Percentiles rank a stretch among this genome's conserved stretches.
These are phyloP conservation scores for Globisporangium abappressorium DNA, from an alignment of 352 stramenopile species.

Conservation along the genomic window DNA sequence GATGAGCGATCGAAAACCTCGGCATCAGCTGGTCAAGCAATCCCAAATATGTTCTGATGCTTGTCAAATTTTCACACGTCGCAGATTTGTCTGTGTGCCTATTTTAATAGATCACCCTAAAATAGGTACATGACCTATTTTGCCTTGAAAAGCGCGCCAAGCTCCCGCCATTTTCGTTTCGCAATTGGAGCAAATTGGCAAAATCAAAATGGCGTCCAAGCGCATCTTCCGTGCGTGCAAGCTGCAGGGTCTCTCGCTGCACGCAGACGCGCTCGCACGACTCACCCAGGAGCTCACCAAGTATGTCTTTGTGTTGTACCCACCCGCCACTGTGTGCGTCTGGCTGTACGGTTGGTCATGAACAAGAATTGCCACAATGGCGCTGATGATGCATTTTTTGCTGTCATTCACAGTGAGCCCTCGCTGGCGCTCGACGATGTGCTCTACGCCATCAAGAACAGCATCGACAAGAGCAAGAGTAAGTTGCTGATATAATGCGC, in stretches of 20 bases:
- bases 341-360: neutral
- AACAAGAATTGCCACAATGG: neutral
- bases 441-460: slow-evolving; percentile 87
- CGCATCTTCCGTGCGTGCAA: slow-evolving; percentile 83
- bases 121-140: neutral
- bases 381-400: neutral
- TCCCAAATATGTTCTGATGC: neutral
- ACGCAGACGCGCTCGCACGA: slow-evolving; percentile 60
- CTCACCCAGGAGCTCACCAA: slow-evolving; percentile 68
- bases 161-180: slow-evolving; percentile 7
- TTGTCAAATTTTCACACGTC: slow-evolving; percentile 6
- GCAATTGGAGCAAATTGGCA: neutral
- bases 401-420: slow-evolving; percentile 39
- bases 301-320: slow-evolving; percentile 15
- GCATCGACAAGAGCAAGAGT: slow-evolving; percentile 87
- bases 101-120: neutral
- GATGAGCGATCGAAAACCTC: too few relatives aligned
- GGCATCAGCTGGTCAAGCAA: too few relatives aligned
- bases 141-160: slow-evolving; percentile 5
- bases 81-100: neutral
- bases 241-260: slow-evolving; percentile 77
- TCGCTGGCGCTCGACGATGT: slow-evolving; percentile 80
- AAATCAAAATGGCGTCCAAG: slow-evolving; percentile 54
- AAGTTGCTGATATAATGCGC: slow-evolving; percentile 11
- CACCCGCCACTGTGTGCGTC: neutral